Evolutionary conservation across 345 rosid genomes (phyloP), one percentile per base, ranked within the genome.

Genomic region (Eucalyptus curtisii): DNA sequence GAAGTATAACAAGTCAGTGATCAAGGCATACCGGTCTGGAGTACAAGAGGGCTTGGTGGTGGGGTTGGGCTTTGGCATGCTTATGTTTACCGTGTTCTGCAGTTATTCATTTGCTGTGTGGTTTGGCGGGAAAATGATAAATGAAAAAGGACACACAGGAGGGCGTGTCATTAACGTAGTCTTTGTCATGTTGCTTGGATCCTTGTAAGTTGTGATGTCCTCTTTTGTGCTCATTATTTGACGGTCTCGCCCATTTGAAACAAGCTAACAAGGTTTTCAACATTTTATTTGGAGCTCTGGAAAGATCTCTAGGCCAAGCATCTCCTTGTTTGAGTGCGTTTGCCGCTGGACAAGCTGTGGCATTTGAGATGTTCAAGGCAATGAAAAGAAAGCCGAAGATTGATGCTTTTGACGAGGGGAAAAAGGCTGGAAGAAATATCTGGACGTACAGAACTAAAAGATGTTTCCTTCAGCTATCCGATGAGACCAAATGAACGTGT

Each of bases 281-380:
- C 40, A 14, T 66, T 37, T 33, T 61, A 48, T 88, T 14, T 80
- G 13, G 66, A 86, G 31, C 57, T 79, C 37, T 86, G 10, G 68
- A 91, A 95, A 71, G 96, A 96, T 96, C 97, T 4, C 80, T 97
- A 4, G 98, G 98, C 42, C 96, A 95, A 87, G 92, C 96, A 87
- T 91, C 97, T 22, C 94, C 95, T 25, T 90, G 92, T 90, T 49
- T 96, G 79, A 93, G 89, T 24, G 92, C 95, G 7, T 95, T 95
- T 85, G 96, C 94, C 16, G 92, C 97, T 68, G 97, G 96, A 48
- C 93, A 91, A 90, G 95, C 95, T 6, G 98, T 94, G 7, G 96
- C 96, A 1, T 93, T 90, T 86, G 95, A 95, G 89, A 95, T 96
- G 95, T 95, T 95, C 45, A 94, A 95, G 88, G 90, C 94, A 1